phyloP scores from a whole-genome alignment of 1,284 basidiomycete species.

The Phaffia rhodozyma region DNA sequence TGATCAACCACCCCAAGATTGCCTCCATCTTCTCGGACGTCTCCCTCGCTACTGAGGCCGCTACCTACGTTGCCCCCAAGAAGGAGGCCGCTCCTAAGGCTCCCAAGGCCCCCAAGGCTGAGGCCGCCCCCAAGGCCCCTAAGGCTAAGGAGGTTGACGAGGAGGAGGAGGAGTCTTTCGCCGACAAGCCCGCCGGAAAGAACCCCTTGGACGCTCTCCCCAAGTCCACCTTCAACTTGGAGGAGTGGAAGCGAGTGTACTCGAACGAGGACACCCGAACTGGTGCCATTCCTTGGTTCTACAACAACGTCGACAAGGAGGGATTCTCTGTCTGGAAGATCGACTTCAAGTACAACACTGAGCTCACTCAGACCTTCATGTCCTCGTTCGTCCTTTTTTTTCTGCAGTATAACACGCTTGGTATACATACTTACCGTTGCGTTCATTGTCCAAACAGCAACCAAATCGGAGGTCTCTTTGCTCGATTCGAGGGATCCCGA shows the following conservation, averaged over 20 bases:
- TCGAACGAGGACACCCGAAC: constrained; percentile 92
- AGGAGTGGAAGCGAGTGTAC: constrained; percentile 97
- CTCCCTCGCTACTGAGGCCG: constrained; percentile 56
- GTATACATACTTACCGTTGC: too few relatives aligned
- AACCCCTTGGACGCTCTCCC: constrained; percentile 89
- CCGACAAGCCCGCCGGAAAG: constrained; percentile 62
- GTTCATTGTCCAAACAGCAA: constrained; percentile 33
- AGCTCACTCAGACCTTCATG: constrained; percentile 88
- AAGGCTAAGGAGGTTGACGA: constrained; percentile 50
- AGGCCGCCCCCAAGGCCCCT: constrained; percentile 46
- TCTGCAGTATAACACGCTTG: not conserved
- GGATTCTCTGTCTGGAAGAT: constrained; percentile 87
- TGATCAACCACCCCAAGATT: constrained; percentile 68
- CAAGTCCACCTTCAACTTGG: constrained; percentile 84
- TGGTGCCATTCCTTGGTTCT: constrained; percentile 62
- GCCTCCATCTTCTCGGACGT: constrained; percentile 52
- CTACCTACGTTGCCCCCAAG: constrained; percentile 59
- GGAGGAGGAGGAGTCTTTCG: constrained; percentile 48
- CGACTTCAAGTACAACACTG: constrained; percentile 91
- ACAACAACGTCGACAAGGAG: constrained; percentile 76
- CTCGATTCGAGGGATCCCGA: constrained; percentile 85
- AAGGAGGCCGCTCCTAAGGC: constrained; percentile 52
- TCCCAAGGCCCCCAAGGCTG: constrained; percentile 36
- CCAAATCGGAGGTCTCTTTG: constrained; percentile 86
- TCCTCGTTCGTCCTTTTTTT: constrained; percentile 45